A percentile compares a stretch with the other conserved stretches of the same genome.
Conservation (phyloP, 495 filamentous ascomycete species). For the Schizothecium vesticola region DNA sequence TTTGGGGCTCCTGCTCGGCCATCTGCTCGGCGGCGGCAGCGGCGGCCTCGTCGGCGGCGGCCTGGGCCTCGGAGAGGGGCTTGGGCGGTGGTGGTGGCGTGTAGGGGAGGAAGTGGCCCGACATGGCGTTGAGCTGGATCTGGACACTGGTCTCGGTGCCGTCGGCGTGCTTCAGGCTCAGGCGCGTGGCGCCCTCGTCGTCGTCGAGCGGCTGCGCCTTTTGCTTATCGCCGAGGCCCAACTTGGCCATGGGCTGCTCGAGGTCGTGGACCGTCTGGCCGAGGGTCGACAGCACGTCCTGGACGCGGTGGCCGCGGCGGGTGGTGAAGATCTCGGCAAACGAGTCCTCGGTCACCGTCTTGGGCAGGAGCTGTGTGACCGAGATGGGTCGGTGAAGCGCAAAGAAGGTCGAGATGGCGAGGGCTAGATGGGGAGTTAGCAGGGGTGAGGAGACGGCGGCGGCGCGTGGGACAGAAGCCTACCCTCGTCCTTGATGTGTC, state of each 20-base stretch:
- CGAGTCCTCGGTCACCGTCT: conserved; percentile 59
- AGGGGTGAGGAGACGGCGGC: neutral
- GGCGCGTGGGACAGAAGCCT: conserved; percentile 19
- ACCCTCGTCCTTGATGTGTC: conserved; percentile 72
- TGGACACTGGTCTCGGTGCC: conserved; percentile 41
- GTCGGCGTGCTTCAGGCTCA: conserved; percentile 48
- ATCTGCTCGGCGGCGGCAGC: conserved; percentile 31
- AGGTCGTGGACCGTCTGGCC: conserved; percentile 66
- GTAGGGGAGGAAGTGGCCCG: conserved; percentile 66
- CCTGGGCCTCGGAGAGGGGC: conserved; percentile 45
- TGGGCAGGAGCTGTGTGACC: conserved; percentile 72
- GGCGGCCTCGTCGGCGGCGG: conserved; percentile 24
- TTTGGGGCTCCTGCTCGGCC: conserved; percentile 35
- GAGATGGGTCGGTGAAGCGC: conserved; percentile 93
- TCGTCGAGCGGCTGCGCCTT: conserved; percentile 20
- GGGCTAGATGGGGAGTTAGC: conserved; percentile 47
- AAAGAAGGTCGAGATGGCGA: conserved; percentile 88
- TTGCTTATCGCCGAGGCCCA: conserved; percentile 23
- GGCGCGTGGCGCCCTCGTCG: conserved; percentile 30
- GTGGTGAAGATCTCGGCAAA: conserved; percentile 78
- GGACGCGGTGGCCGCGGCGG: conserved; percentile 43
- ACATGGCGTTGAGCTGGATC: conserved; percentile 42
- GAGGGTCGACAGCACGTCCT: conserved; percentile 74
- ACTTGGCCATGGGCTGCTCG: conserved; percentile 53
- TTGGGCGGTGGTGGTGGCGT: conserved; percentile 68